phyloP scores from a whole-genome alignment of 2,329 filamentous ascomycete genomes.

The Camillea tinctor region DNA sequence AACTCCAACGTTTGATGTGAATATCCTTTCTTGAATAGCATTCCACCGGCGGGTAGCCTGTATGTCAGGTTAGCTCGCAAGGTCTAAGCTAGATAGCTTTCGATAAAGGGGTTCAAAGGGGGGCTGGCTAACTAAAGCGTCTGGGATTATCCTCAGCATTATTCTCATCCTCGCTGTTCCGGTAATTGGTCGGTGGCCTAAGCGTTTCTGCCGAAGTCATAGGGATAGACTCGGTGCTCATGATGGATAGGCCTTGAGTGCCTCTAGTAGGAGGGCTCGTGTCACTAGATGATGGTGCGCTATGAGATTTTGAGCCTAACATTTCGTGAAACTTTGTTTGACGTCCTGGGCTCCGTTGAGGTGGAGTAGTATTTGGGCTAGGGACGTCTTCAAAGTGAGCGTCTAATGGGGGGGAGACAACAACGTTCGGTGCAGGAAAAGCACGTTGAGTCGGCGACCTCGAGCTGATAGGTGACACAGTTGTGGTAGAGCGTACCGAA shows the following conservation, averaged over 20 bases:
- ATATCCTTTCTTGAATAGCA: constrained; percentile 31
- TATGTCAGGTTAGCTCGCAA: constrained; percentile 1
- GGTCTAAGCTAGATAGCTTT: not conserved
- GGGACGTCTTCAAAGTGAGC: not conserved
- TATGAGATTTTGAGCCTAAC: constrained; percentile 14
- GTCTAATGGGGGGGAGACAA: not conserved
- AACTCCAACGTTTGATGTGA: constrained; percentile 35
- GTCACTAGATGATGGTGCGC: constrained; percentile 4
- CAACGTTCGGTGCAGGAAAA: constrained; percentile 3
- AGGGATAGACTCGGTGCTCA: constrained; percentile 11
- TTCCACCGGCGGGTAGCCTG: constrained; percentile 27
- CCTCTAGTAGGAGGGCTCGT: constrained; percentile 6
- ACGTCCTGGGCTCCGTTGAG: constrained; percentile 3
- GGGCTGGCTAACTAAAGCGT: constrained; percentile 19
- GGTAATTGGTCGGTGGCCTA: constrained; percentile 5
- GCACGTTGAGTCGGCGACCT: not conserved
- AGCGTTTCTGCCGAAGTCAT: constrained; percentile 17
- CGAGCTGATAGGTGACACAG: not conserved
- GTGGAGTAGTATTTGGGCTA: not conserved
- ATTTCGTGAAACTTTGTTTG: constrained; percentile 24
- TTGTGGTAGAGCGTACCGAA: not conserved
- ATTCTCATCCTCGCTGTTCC: constrained; percentile 14
- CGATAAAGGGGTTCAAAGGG: not conserved
- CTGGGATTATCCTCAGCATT: constrained; percentile 19
- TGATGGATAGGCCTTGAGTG: constrained; percentile 2